Conservation (phyloP, 257 asterid genomes). For the Verbascum thapsus region DNA sequence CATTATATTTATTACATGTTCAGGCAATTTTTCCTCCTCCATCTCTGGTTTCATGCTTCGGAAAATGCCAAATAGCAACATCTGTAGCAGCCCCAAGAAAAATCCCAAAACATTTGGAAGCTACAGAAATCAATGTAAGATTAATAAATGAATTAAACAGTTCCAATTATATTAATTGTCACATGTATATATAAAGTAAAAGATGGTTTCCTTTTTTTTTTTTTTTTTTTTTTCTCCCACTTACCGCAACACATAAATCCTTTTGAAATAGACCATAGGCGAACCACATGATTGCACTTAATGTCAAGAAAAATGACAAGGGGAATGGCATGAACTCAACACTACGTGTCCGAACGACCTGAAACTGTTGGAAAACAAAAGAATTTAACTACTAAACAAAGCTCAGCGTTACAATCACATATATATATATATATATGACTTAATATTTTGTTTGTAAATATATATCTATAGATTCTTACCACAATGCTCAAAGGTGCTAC, state of each 20-base stretch:
- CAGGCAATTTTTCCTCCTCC: slow-evolving; percentile 37
- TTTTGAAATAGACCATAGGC: slow-evolving; percentile 55
- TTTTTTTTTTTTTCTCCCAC: neutral
- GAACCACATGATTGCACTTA: slow-evolving; percentile 85
- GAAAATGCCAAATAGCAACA: slow-evolving; percentile 59
- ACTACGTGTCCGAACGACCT: slow-evolving; percentile 72
- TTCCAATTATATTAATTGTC: neutral
- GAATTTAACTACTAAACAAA: neutral
- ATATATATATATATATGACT: neutral
- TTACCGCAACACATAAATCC: slow-evolving; percentile 57
- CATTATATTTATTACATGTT: slow-evolving; percentile 41
- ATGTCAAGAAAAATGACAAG: slow-evolving; percentile 71
- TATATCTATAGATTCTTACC: slow-evolving; percentile 31
- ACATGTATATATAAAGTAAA: neutral
- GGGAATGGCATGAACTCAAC: slow-evolving; percentile 86
- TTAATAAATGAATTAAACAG: too few species aligned
- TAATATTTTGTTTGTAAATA: neutral
- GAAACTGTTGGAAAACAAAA: slow-evolving; percentile 41
- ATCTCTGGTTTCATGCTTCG: slow-evolving; percentile 39
- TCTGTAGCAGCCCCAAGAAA: slow-evolving; percentile 63
- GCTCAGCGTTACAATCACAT: neutral
- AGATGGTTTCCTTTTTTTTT: neutral
- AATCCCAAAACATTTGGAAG: slow-evolving; percentile 77
- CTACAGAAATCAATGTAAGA: slow-evolving; percentile 33
- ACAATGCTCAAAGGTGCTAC: slow-evolving; percentile 61